Base-by-base conservation (phyloP, 164 flowering plant genomes). In the Akebia trifoliata region DNA sequence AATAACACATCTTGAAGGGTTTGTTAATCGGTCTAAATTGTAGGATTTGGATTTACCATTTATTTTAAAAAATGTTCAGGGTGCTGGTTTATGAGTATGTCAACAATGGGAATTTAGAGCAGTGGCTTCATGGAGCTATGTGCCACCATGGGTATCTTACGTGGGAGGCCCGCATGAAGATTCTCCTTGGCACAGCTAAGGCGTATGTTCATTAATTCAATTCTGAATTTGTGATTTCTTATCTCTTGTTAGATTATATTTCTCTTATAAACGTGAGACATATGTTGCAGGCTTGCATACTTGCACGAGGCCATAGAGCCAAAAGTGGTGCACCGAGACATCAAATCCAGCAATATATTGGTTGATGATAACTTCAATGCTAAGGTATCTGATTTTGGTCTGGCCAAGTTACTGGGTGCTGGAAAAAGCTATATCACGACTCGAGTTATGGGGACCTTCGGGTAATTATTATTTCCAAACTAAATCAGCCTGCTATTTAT, bases 371-470 rank as follows among this genome's bases (percentile, higher is more conserved):
- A 75, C 54, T 86, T 89, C 66, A 82, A 84, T 70, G 82, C 95
- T 8, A 90, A 87, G 74, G 75, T 90, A 46, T 90, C 97, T 55
- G 95, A 90, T 75, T 90, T 90, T 71, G 97, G 97, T 29, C 76
- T 90, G 52, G 97, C 97, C 51, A 87, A 90, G 72, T 69, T 90
- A 68, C 71, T 90, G 55, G 95, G 89, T 60, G 83, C 90, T 58
- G 97, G 95, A 53, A 83, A 79, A 70, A 87, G 89, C 76, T 85
- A 90, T 60, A 78, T 90, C 42, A 76, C 90, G 34, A 90, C 97
- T 42, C 73, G 97, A 75, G 94, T 90, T 28, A 90, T 90, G 97
- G 97, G 97, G 18, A 90, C 97, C 30, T 90, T 87, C 67, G 97
- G 97, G 95, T 87, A 58, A 73, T n/a, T n/a, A n/a, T n/a, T n/a